Evolutionary conservation across 2,329 filamentous ascomycete species (phyloP), one percentile per base, ranked within the genome.

Genomic region (Phialophora verrucosa): DNA sequence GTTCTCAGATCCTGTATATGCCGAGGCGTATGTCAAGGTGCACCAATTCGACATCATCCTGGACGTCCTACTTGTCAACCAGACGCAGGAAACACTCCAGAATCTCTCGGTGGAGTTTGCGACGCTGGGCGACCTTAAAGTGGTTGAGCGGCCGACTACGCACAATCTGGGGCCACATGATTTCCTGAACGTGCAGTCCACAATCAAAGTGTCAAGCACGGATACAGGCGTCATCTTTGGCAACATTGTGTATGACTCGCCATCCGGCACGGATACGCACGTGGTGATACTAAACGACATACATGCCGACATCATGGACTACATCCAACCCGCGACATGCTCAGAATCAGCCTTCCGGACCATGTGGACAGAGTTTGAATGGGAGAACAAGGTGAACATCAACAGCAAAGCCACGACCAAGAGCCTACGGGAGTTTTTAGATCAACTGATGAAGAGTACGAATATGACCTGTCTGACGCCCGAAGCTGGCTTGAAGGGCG

Each of bases 361-460:
- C n/a, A 99, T 99, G 95, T 99, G 95, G 95, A 99, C 95, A 44
- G 95, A 99, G 77, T 99, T 99, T 73, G 95, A 99, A 78, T 99
- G 95, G 95, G 95, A 99, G 84, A 99, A 99, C 83, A 99, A 99
- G 87, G 94, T 99, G 79, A 99, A 99, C 82, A 98, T 99, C 82
- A 97, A 97, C 81, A 96, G 92, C 70, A 98, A 97, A 84, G 55
- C 54, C 44, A 70, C 70, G 14, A 92, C 92, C 72, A 96, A 94
- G 83, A 90, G 88, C 31, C 84, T 99, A 68, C 88, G 94, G 58
- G 92, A 96, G 23, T 99, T 99, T 87, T 82, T 99, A 70, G 90
- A 92, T 73, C 90, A 96, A 77, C 83, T 99, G 67, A 98, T 98
- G 95, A 92, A 93, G 68, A 94, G 91, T 78, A 99, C 95, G 62